Evolutionary conservation across 768 basidiomycete species (phyloP).

Genomic region (Lentinula lateritia): DNA sequence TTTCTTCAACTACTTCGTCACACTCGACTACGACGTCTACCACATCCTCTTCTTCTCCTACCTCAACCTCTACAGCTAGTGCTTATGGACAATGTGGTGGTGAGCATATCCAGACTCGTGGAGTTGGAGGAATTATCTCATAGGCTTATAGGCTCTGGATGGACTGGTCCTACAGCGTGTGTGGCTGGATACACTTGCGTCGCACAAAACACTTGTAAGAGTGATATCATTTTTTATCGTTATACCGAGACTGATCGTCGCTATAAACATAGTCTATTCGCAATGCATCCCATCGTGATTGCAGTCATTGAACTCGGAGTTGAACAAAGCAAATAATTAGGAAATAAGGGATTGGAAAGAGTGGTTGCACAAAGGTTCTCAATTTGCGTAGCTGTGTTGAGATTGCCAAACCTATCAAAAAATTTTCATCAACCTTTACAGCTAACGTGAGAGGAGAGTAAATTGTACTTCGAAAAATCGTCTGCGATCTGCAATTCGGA

Average conservation of each 20-base stretch:
- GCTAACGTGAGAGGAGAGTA: neutral
- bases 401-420: constrained; percentile 16
- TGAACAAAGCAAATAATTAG: neutral
- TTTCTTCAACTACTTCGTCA: constrained; percentile 6
- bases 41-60: constrained; percentile 1
- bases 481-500: constrained; percentile 52
- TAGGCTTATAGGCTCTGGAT: constrained; percentile 6
- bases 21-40: constrained; percentile 5
- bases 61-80: constrained; percentile 1
- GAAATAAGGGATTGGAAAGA: neutral
- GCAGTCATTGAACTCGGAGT: too few species aligned
- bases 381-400: constrained; percentile 3
- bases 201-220: constrained; percentile 17
- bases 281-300: constrained; percentile 18
- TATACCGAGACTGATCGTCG: neutral
- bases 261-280: constrained; percentile 15
- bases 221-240: neutral
- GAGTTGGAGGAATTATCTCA: neutral
- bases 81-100: constrained; percentile 22
- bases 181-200: constrained; percentile 17
- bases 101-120: neutral
- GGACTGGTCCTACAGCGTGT: constrained; percentile 14
- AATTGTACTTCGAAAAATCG: constrained; percentile 58
- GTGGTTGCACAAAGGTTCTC: neutral
- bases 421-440: neutral